Conservation (phyloP, 2,329 filamentous ascomycete species). For the Neurospora sp. region DNA sequence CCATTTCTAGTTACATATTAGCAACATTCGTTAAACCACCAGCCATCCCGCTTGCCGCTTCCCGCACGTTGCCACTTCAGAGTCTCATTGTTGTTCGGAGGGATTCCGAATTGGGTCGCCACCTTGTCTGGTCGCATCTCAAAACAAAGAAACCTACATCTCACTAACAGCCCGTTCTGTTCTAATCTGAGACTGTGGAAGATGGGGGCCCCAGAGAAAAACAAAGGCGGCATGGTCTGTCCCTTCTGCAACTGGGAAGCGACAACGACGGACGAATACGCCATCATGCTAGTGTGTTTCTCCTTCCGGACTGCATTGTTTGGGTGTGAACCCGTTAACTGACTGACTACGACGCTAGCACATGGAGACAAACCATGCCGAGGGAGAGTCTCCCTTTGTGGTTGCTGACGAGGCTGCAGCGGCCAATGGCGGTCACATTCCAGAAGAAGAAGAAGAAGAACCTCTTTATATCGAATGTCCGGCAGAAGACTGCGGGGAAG, state of each 20-base stretch:
- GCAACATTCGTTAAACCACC: not conserved
- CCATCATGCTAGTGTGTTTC: conserved; percentile 25
- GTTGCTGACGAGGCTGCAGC: conserved; percentile 15
- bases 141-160: not conserved
- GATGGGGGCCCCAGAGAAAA: not conserved
- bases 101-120: not conserved
- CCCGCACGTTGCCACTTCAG: not conserved
- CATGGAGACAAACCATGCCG: conserved; percentile 20
- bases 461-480: conserved; percentile 42
- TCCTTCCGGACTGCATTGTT: not conserved
- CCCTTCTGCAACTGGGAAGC: conserved; percentile 28
- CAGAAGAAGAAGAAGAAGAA: conserved; percentile 19
- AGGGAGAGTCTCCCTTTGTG: conserved; percentile 16
- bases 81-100: not conserved
- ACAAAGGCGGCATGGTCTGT: conserved; percentile 14
- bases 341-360: conserved; percentile 16
- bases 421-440: conserved; percentile 8
- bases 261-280: conserved; percentile 20
- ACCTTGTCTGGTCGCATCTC: not conserved
- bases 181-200: not conserved
- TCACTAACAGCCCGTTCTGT: not conserved
- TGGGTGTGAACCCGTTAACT: not conserved
- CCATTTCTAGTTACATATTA: not conserved
- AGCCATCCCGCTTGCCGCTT: not conserved
- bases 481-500: conserved; percentile 48